Percentiles rank a stretch among this genome's conserved stretches.
These are phyloP conservation scores for Solanum etuberosum DNA, from an alignment of 257 asterid genomes.

Conservation along the genomic window DNA sequence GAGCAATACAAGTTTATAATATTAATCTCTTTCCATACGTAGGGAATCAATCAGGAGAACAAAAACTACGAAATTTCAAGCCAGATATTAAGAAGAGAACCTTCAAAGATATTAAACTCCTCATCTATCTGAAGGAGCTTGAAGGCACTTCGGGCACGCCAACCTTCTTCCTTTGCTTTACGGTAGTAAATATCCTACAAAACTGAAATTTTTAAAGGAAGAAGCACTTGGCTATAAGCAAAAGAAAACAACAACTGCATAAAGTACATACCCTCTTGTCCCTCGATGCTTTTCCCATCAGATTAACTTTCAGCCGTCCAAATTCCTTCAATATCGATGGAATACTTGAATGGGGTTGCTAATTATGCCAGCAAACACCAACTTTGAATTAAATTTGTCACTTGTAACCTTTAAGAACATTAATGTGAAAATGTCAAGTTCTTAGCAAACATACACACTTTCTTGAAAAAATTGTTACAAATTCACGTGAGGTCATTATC, in stretches of 20 bases:
- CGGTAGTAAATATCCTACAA: conserved; percentile 89
- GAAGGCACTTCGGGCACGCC: conserved; percentile 99
- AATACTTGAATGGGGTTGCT: neutral
- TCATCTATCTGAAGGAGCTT: conserved; percentile 97
- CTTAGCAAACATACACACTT: neutral
- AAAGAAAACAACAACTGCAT: neutral
- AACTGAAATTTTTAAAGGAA: neutral
- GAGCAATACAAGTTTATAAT: neutral
- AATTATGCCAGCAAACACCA: neutral
- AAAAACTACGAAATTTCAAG: neutral
- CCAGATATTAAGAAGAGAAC: conserved; percentile 16
- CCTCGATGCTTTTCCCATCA: conserved; percentile 95
- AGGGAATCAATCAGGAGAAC: neutral
- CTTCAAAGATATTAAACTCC: conserved; percentile 87
- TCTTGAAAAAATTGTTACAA: neutral
- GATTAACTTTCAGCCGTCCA: neutral
- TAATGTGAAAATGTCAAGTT: neutral
- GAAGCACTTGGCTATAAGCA: neutral
- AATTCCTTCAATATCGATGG: neutral
- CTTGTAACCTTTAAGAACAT: neutral
- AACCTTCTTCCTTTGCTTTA: conserved; percentile 99
- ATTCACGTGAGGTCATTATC: neutral
- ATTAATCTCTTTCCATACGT: neutral
- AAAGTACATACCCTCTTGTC: conserved; percentile 59
- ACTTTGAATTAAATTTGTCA: neutral